phyloP scores from a whole-genome alignment of 2,329 filamentous ascomycete genomes.

The Ceratocystis eucalypticola region DNA sequence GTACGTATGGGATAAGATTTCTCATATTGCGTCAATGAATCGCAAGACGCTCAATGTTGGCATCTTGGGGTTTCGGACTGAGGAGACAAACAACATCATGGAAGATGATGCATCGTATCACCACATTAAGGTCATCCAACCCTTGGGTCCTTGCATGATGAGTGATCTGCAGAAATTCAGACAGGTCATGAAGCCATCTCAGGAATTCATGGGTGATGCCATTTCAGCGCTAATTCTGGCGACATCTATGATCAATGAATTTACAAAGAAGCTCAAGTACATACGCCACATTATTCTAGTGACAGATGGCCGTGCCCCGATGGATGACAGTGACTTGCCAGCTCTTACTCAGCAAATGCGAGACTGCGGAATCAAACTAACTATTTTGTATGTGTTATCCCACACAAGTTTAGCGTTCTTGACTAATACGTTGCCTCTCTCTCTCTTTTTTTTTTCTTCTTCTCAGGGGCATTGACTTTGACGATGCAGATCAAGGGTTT shows the following conservation, averaged over 20 bases:
- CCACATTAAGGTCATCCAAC: conserved; percentile 70
- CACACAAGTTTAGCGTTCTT: background rate
- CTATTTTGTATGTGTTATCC: conserved; percentile 51
- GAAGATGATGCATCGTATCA: conserved; percentile 59
- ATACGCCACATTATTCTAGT: conserved; percentile 69
- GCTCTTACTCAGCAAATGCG: conserved; percentile 63
- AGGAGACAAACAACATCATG: conserved; percentile 58
- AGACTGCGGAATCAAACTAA: conserved; percentile 60
- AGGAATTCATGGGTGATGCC: conserved; percentile 60
- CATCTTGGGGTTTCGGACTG: conserved; percentile 72
- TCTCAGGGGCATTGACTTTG: conserved; percentile 74
- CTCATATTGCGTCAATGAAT: conserved; percentile 53
- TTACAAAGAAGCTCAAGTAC: conserved; percentile 73
- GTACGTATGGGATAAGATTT: conserved; percentile 87
- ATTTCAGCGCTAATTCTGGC: conserved; percentile 80
- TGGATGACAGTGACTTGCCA: conserved; percentile 50
- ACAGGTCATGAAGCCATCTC: conserved; percentile 50
- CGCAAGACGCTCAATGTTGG: conserved; percentile 57
- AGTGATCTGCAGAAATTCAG: conserved; percentile 53
- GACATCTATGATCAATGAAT: conserved; percentile 67
- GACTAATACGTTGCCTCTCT: background rate
- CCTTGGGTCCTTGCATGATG: conserved; percentile 47
- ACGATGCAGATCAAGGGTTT: conserved; percentile 76
- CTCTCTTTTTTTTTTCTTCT: too few species aligned
- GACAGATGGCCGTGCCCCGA: conserved; percentile 62